phyloP scores from a whole-genome alignment of 345 rosid species.

The Gossypium australe region DNA sequence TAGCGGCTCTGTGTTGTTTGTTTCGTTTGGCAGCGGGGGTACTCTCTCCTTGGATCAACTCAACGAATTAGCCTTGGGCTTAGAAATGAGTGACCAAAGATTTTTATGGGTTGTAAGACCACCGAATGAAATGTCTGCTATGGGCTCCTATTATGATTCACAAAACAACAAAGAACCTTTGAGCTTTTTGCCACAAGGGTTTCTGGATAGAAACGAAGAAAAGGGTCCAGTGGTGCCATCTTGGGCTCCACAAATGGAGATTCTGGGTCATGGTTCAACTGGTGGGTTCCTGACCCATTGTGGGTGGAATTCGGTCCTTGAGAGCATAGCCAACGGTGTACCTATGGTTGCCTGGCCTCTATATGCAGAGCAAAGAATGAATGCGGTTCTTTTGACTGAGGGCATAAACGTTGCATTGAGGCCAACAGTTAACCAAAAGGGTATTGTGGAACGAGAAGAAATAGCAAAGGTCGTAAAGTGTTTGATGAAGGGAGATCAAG shows the following conservation, averaged over 20 bases:
- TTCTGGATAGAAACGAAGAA: conserved; percentile 27
- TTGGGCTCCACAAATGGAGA: conserved; percentile 49
- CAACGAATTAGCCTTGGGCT: neutral
- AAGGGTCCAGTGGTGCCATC: conserved; percentile 36
- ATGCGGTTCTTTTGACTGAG: conserved; percentile 7
- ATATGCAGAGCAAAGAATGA: conserved; percentile 41
- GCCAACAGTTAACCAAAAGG: neutral
- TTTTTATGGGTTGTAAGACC: neutral
- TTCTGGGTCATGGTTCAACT: conserved; percentile 35
- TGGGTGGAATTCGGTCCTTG: conserved; percentile 43
- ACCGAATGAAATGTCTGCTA: neutral
- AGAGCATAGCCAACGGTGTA: conserved; percentile 42
- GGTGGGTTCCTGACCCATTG: conserved; percentile 38
- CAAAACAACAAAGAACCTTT: neutral
- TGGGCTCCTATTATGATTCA: neutral
- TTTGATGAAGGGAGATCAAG: neutral
- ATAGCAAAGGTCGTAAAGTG: neutral
- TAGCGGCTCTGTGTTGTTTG: neutral
- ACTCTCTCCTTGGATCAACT: neutral
- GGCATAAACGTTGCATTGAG: no score
- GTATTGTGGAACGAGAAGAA: neutral
- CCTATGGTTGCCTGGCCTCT: conserved; percentile 51
- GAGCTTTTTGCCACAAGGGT: conserved; percentile 26
- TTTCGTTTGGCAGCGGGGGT: neutral
- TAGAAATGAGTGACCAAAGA: neutral